phyloP scores from a whole-genome alignment of 192 early-diverging fungal species.

The Gamsiella multidivaricata region DNA sequence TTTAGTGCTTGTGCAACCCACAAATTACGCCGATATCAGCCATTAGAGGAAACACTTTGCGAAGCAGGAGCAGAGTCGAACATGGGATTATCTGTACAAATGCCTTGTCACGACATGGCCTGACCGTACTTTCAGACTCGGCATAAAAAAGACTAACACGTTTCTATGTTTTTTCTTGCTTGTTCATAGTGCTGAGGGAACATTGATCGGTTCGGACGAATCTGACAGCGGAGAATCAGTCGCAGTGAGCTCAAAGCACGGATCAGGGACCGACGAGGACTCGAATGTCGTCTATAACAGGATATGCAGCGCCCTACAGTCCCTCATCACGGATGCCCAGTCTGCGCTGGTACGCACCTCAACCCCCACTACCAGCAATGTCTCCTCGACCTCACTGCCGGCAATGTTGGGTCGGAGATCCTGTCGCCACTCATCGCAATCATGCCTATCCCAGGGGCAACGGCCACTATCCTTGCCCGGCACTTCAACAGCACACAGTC shows the following conservation, averaged over 20 bases:
- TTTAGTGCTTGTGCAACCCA: neutral
- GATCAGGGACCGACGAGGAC: constrained; percentile 35
- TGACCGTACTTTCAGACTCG: no score
- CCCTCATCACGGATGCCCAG: constrained; percentile 39
- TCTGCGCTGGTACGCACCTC: constrained; percentile 23
- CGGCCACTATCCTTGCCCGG: neutral
- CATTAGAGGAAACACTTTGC: no score
- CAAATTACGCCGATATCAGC: no score
- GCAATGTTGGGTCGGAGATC: neutral
- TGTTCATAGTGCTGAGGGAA: constrained; percentile 40
- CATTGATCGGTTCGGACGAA: constrained; percentile 37
- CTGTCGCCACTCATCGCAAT: neutral
- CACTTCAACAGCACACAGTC: neutral
- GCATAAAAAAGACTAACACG: neutral
- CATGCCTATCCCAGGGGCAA: neutral
- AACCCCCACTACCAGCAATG: neutral
- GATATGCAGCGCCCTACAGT: constrained; percentile 42
- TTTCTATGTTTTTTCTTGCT: neutral
- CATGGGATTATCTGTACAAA: no score
- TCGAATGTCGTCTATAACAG: constrained; percentile 45
- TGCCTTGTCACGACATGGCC: no score
- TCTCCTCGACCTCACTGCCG: neutral
- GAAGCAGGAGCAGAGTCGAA: no score
- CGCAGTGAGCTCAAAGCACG: constrained; percentile 25
- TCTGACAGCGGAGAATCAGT: constrained; percentile 32